A percentile compares a stretch with the other conserved stretches of the same genome.
Evolutionary conservation across 305 asterid genomes (phyloP).

Genomic region (Striga hermonthica): DNA sequence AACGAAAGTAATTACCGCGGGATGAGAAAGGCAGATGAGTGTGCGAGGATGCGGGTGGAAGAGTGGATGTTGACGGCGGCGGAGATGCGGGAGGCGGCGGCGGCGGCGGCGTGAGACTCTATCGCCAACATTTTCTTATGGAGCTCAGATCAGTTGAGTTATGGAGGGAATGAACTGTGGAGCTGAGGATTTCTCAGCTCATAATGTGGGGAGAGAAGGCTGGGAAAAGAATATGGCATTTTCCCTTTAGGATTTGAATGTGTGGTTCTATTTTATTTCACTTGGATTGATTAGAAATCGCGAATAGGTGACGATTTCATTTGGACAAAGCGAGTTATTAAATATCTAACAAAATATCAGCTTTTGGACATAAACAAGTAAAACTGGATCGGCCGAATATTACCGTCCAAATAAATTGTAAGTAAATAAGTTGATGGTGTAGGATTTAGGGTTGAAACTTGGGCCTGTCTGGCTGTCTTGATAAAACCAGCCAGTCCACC

Average conservation of each 20-base stretch:
- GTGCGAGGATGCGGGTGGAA: slow-evolving; percentile 41
- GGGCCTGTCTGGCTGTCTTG: no score
- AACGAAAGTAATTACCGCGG: slow-evolving; percentile 44
- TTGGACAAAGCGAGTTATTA: background rate
- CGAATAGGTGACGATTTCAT: background rate
- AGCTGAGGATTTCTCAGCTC: slow-evolving; percentile 15
- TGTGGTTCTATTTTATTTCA: slow-evolving; percentile 40
- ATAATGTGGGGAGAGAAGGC: slow-evolving; percentile 19
- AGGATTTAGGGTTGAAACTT: no score
- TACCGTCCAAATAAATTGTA: no score
- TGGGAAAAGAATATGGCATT: slow-evolving; percentile 42
- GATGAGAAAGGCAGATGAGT: slow-evolving; percentile 43
- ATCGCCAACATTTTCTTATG: slow-evolving; percentile 57
- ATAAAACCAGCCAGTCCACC: no score
- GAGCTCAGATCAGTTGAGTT: slow-evolving; percentile 17
- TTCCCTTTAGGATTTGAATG: slow-evolving; percentile 36
- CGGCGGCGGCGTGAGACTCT: slow-evolving; percentile 52
- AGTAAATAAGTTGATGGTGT: no score
- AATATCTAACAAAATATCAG: no score
- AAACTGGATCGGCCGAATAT: no score
- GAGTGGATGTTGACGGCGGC: slow-evolving; percentile 45
- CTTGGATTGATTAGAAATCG: slow-evolving; percentile 2
- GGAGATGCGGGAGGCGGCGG: slow-evolving; percentile 46
- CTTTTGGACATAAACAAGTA: no score
- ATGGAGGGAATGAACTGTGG: slow-evolving; percentile 9